A percentile compares a stretch with the other conserved stretches of the same genome.
Conservation (phyloP, 257 asterid genomes). For the Mentha longifolia region DNA sequence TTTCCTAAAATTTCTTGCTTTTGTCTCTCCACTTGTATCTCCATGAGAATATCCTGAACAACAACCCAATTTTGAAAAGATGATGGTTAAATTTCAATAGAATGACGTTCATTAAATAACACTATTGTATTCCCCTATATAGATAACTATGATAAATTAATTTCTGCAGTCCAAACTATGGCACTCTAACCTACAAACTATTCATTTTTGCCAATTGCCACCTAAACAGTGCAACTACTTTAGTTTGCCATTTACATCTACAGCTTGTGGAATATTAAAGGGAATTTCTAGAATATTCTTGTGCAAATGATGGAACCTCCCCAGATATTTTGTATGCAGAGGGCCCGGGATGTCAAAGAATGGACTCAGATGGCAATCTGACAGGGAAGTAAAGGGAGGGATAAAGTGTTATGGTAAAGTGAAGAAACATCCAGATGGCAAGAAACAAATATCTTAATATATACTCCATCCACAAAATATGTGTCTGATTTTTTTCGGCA, state of each 20-base stretch:
- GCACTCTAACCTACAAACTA: neutral
- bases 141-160: no score
- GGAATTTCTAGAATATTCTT: neutral
- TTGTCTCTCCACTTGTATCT: constrained; percentile 79
- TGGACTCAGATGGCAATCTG: neutral
- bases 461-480: no score
- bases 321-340: neutral
- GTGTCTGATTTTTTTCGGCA: no score
- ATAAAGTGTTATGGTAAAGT: neutral
- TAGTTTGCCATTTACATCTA: neutral
- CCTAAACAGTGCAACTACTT: neutral
- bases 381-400: neutral
- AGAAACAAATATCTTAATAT: no score
- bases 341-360: neutral
- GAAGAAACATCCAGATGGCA: neutral
- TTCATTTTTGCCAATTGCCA: neutral
- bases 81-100: constrained; percentile 15
- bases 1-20: constrained; percentile 52
- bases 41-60: constrained; percentile 77
- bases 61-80: constrained; percentile 23
- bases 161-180: neutral
- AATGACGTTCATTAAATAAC: constrained; percentile 13
- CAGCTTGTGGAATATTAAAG: neutral
- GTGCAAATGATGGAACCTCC: neutral
- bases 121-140: constrained; percentile 1